Base-by-base conservation (phyloP, 2,329 filamentous ascomycete species). In the Zymoseptoria tritici region DNA sequence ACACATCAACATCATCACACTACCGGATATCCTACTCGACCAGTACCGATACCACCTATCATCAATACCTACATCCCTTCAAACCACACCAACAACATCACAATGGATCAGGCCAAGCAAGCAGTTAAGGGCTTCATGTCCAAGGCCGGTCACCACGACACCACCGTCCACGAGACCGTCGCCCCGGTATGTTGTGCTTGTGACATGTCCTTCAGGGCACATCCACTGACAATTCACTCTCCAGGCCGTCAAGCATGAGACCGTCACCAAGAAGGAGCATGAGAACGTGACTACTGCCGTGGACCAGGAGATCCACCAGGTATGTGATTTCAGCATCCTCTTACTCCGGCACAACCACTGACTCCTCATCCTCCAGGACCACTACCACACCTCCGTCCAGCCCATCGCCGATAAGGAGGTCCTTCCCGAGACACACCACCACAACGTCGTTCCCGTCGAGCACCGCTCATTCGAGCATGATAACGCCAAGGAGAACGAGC, bases 341-440 rank as follows among this genome's bases (percentile, higher is more conserved):
- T 3, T 1, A 26, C 24, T 26, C 24, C 1, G 1, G 2, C 4
- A 6, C 5, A 5, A 26, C 24, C 24, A 26, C 24, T 26, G 24
- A 26, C 24, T 6, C 7, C 7, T 26, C 24, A 26, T 89, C 3
- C 86, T 90, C 70, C 86, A 89, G 71, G 84, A 89, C 60, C 87
- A 90, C 67, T 84, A 88, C 71, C 85, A 90, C 72, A 87, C 85
- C 53, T 85, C 84, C 0, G 76, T 89, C 1, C 87, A 90, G 74
- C 87, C 87, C 0, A 75, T 90, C 22, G 59, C 76, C 19, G 77
- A 84, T 66, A 74, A 79, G 63, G 83, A 83, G 68, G 78, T 78
- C 9, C 73, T 81, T 0, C 83, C 86, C 0, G 86, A 89, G 73
- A 75, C 85, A 71, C 86, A 89, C 69, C 75, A 77, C 20, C 81